A percentile compares a stretch with the other conserved stretches of the same genome.
These are phyloP conservation scores for Vishniacozyma victoriae DNA, from an alignment of 768 basidiomycete species.

Conservation along the genomic window DNA sequence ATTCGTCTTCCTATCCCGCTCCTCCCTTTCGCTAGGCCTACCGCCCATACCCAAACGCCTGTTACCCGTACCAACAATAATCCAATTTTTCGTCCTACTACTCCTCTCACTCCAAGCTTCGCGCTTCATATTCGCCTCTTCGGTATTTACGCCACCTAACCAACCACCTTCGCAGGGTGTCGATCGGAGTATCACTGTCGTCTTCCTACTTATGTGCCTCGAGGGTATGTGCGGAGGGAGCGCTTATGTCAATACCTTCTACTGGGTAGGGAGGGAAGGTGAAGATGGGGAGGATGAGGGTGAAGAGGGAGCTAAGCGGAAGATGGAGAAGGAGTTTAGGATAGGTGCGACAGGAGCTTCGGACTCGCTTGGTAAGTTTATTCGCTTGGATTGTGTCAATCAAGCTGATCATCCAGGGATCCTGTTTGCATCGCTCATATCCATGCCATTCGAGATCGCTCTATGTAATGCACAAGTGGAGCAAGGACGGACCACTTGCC, in stretches of 20 bases:
- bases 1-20: slow-evolving; percentile 88
- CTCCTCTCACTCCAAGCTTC: slow-evolving; percentile 37
- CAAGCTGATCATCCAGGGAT: slow-evolving; percentile 24
- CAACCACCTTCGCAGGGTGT: slow-evolving; percentile 41
- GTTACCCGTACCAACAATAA: slow-evolving; percentile 67
- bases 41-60: slow-evolving; percentile 67
- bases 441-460: slow-evolving; percentile 41
- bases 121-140: slow-evolving; percentile 52
- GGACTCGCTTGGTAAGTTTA: slow-evolving; percentile 35
- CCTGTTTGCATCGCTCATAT: slow-evolving; percentile 41
- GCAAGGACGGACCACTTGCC: slow-evolving; percentile 34
- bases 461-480: slow-evolving; percentile 40
- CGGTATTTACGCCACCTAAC: slow-evolving; percentile 59
- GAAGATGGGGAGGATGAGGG: slow-evolving; percentile 46
- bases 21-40: slow-evolving; percentile 76
- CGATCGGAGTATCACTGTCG: slow-evolving; percentile 55
- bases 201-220: slow-evolving; percentile 70
- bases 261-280: slow-evolving; percentile 40
- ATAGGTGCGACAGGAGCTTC: slow-evolving; percentile 41
- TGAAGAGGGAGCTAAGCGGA: slow-evolving; percentile 49
- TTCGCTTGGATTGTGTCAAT: neutral
- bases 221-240: slow-evolving; percentile 91
- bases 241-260: slow-evolving; percentile 56
- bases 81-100: slow-evolving; percentile 63
- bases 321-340: slow-evolving; percentile 37